Percentiles rank a stretch among this genome's conserved stretches.
Conservation (phyloP, 2,329 filamentous ascomycete species). For the Periconia sp. region DNA sequence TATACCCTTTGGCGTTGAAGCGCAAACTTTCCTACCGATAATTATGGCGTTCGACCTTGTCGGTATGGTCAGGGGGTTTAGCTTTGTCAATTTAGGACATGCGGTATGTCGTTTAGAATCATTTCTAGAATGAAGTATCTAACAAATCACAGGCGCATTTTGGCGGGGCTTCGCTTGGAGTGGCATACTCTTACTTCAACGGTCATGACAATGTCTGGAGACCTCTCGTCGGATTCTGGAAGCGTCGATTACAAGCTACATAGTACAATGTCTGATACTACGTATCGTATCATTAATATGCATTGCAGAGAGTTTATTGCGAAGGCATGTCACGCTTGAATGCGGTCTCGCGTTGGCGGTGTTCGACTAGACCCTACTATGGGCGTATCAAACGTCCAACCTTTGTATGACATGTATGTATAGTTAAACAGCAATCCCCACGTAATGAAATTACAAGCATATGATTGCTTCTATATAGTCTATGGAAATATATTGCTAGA, state of each 20-base stretch:
- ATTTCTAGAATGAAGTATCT: slow-evolving; percentile 9
- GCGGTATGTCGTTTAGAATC: slow-evolving; percentile 32
- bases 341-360: too few relatives aligned
- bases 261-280: too few relatives aligned
- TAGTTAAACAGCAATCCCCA: too few relatives aligned
- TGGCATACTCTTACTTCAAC: slow-evolving; percentile 41
- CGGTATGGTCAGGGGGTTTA: slow-evolving; percentile 37
- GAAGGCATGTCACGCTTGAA: too few relatives aligned
- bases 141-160: slow-evolving; percentile 39
- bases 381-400: too few relatives aligned
- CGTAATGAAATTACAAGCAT: too few relatives aligned
- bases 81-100: slow-evolving; percentile 38
- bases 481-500: too few relatives aligned
- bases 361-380: too few relatives aligned
- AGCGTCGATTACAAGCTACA: slow-evolving; percentile 25
- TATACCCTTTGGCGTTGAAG: slow-evolving; percentile 37
- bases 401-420: too few relatives aligned
- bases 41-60: slow-evolving; percentile 43
- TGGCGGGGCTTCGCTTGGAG: slow-evolving; percentile 33
- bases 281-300: too few relatives aligned
- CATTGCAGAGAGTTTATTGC: too few relatives aligned
- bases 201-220: slow-evolving; percentile 41
- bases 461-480: too few relatives aligned
- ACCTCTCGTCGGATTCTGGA: slow-evolving; percentile 40
- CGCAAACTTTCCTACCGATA: slow-evolving; percentile 34